Conservation (phyloP, 2,329 filamentous ascomycete genomes). For the Sordariomycetes sp. region DNA sequence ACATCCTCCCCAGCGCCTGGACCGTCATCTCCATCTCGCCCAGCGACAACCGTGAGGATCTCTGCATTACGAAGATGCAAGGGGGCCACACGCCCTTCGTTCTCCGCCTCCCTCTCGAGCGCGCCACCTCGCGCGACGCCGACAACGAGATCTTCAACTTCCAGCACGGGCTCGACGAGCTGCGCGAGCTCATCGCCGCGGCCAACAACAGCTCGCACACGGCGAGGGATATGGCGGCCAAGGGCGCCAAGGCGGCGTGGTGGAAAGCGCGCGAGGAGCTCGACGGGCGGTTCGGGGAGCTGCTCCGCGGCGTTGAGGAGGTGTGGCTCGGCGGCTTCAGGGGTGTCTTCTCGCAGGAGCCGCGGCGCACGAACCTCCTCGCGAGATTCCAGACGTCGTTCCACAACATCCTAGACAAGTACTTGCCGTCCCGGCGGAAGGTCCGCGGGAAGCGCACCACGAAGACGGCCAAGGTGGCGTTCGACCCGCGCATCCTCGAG, state of each 20-base stretch:
- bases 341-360: conserved; percentile 77
- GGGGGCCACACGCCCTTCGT: conserved; percentile 71
- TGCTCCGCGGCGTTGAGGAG: conserved; percentile 78
- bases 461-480: conserved; percentile 28
- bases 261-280: conserved; percentile 78
- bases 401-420: conserved; percentile 66
- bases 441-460: conserved; percentile 43
- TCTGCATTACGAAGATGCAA: conserved; percentile 81
- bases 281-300: conserved; percentile 63
- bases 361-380: conserved; percentile 51
- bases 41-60: conserved; percentile 70
- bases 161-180: conserved; percentile 64
- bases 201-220: conserved; percentile 79
- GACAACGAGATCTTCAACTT: conserved; percentile 77
- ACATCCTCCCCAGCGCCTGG: conserved; percentile 77
- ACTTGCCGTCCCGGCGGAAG: conserved; percentile 72
- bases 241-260: conserved; percentile 73
- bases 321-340: conserved; percentile 94
- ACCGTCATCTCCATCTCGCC: conserved; percentile 77
- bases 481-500: conserved; percentile 61
- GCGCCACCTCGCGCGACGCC: conserved; percentile 70
- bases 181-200: conserved; percentile 69
- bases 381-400: conserved; percentile 70
- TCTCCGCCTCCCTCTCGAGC: conserved; percentile 71
- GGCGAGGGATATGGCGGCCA: conserved; percentile 58